Evolutionary conservation across 176 grass and related monocot species (phyloP), one percentile per base, ranked within the genome.

Genomic region (Carex cristatella): DNA sequence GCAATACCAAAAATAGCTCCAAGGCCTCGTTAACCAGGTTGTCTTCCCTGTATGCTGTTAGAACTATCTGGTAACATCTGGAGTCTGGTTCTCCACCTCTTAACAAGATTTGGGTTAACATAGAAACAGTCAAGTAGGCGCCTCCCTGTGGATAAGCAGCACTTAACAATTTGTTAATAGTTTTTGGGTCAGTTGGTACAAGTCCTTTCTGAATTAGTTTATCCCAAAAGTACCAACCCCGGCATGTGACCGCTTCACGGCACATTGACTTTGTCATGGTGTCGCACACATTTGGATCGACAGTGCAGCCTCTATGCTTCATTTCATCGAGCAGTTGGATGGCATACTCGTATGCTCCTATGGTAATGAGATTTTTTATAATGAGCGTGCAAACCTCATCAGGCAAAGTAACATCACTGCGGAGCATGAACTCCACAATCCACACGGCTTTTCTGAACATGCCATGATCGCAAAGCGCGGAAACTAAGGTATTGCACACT

Each of bases 161-260:
- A 4, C 32, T n/a, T 30, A 82, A 44, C 61, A 65, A 46, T 10
- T 0, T 56, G 11, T n/a, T 18, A 28, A 82, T 5, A 65, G n/a
- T 9, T 48, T 28, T 5, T 13, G 79, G 2, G 42, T 82, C 31
- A 63, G 1, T 63, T 63, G 79, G 79, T 40, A 13, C 33, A 14
- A 48, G 12, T 28, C 58, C 79, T 82, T 65, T 63, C 59, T 82
- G 58, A 61, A 82, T 82, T 82, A 82, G 11, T 65, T 65, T 82
- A 56, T 65, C 79, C 58, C 65, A 51, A 63, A 11, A 56, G 58
- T 44, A 16, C 60, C 54, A 82, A 27, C 10, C 61, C 14, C 5
- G 33, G 32, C 16, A 42, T 32, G 35, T 6, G 7, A 4, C n/a
- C 2, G 14, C 60, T 61, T 81, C 13, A 31, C 57, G 15, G 14